A percentile compares a stretch with the other conserved stretches of the same genome.
Evolutionary conservation across 495 filamentous ascomycete species (phyloP).

Genomic region (Talaromyces trachyspermus): DNA sequence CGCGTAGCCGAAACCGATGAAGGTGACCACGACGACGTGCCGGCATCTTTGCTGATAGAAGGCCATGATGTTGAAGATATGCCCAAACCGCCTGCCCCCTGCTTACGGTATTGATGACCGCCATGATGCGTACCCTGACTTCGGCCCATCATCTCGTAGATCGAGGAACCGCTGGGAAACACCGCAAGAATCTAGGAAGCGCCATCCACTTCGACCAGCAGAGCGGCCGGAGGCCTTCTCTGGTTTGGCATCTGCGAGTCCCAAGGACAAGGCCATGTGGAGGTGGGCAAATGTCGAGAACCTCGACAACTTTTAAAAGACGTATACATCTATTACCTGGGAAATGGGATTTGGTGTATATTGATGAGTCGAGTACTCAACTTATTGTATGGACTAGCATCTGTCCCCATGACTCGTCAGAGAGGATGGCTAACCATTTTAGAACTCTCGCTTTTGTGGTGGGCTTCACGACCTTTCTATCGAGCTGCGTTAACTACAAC

Average conservation of each 20-base stretch:
- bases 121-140: slow-evolving; percentile 29
- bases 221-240: slow-evolving; percentile 13
- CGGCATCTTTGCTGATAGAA: slow-evolving; percentile 80
- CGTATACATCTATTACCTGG: slow-evolving; percentile 84
- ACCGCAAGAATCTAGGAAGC: slow-evolving; percentile 51
- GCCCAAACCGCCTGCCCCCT: slow-evolving; percentile 28
- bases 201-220: slow-evolving; percentile 32
- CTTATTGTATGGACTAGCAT: slow-evolving; percentile 55
- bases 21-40: slow-evolving; percentile 77
- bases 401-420: slow-evolving; percentile 9
- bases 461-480: slow-evolving; percentile 74
- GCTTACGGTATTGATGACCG: slow-evolving; percentile 24
- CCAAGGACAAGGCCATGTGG: slow-evolving; percentile 85
- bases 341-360: slow-evolving; percentile 87
- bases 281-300: slow-evolving; percentile 92
- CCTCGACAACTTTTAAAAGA: slow-evolving; percentile 85
- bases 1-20: slow-evolving; percentile 53
- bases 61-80: slow-evolving; percentile 33
- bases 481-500: slow-evolving; percentile 78
- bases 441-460: slow-evolving; percentile 74
- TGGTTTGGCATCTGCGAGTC: slow-evolving; percentile 47
- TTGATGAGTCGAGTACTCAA: slow-evolving; percentile 60
- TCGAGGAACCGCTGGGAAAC: slow-evolving; percentile 61
- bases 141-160: slow-evolving; percentile 44
- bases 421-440: slow-evolving; percentile 7